Conservation (phyloP, 2,329 filamentous ascomycete species). For the Juglanconis juglandina region DNA sequence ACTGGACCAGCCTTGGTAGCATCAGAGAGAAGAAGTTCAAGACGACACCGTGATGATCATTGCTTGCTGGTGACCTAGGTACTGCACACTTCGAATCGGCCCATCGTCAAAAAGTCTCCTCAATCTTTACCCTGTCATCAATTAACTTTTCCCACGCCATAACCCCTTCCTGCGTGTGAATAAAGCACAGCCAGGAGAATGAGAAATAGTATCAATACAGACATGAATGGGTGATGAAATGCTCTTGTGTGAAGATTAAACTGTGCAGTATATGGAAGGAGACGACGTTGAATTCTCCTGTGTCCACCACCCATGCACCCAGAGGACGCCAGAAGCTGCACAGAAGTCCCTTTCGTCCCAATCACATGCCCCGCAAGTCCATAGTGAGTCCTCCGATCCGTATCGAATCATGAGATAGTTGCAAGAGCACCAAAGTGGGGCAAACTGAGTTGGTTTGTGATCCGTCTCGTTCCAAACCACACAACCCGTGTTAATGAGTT, state of each 20-base stretch:
- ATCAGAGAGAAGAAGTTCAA: not conserved
- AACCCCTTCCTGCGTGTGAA: constrained; percentile 27
- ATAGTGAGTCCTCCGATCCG: constrained; percentile 22
- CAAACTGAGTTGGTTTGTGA: constrained; percentile 19
- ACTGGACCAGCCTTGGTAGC: not conserved
- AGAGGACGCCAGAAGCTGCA: constrained; percentile 19
- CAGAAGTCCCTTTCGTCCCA: constrained; percentile 5
- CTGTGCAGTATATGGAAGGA: constrained; percentile 28
- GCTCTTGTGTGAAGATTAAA: constrained; percentile 26
- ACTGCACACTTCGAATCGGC: constrained; percentile 21
- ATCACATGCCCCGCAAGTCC: constrained; percentile 15
- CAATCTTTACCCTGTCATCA: constrained; percentile 7
- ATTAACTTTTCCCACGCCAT: constrained; percentile 20
- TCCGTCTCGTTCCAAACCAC: constrained; percentile 3
- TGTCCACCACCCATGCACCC: constrained; percentile 25
- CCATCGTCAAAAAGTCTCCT: constrained; percentile 11
- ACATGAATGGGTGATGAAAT: constrained; percentile 17
- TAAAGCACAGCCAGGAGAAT: constrained; percentile 34
- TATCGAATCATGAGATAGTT: constrained; percentile 22
- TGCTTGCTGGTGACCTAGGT: constrained; percentile 18
- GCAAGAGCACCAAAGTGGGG: constrained; percentile 11
- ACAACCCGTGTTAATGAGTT: constrained; percentile 4
- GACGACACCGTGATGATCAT: not conserved
- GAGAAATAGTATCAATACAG: constrained; percentile 35
- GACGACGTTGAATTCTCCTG: constrained; percentile 30